phyloP scores from a whole-genome alignment of 2,329 filamentous ascomycete species.

The Botrytis tulipae region DNA sequence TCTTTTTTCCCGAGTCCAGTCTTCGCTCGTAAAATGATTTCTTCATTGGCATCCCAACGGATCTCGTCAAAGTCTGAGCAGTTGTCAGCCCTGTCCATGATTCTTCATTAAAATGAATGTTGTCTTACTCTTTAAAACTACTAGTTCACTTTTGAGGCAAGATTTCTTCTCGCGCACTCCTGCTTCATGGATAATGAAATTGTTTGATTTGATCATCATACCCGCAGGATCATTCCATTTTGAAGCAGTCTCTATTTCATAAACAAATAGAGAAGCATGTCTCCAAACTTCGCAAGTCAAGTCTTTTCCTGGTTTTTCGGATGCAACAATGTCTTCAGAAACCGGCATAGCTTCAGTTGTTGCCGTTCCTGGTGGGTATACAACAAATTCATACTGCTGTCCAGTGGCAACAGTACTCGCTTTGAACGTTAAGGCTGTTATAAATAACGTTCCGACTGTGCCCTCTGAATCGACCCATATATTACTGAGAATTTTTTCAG shows the following conservation, averaged over 20 bases:
- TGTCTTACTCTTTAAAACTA: background rate
- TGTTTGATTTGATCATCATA: background rate
- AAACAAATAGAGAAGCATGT: conserved; percentile 1
- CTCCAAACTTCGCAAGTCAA: background rate
- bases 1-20: background rate
- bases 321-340: background rate
- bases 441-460: background rate
- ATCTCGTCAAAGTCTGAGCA: background rate
- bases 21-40: background rate
- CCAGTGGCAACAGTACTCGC: background rate
- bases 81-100: background rate
- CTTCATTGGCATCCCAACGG: background rate
- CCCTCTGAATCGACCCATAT: background rate
- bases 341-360: background rate
- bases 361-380: conserved; percentile 3
- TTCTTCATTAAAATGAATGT: background rate
- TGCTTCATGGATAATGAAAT: background rate
- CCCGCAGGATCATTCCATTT: background rate
- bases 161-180: background rate
- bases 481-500: background rate
- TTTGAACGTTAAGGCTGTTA: conserved; percentile 9
- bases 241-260: background rate
- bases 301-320: background rate
- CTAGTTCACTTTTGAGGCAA: background rate
- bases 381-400: background rate